Evolutionary conservation across 345 rosid species (phyloP).

Genomic region (Rhodamnia rubescens): DNA sequence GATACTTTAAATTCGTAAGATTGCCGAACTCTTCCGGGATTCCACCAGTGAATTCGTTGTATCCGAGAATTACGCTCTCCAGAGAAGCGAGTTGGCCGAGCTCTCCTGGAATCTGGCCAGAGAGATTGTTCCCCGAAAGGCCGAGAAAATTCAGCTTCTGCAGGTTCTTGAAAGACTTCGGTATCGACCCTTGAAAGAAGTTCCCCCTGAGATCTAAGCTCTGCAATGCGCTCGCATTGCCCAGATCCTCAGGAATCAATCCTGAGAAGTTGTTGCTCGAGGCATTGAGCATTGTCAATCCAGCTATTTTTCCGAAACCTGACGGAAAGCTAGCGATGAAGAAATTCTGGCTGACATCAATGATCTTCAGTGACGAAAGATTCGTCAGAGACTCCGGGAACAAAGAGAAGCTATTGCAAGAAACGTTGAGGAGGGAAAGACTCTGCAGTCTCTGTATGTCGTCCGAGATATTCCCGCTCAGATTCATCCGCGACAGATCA

Average conservation of each 20-base stretch:
- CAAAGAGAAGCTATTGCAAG: slow-evolving; percentile 50
- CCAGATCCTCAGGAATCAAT: slow-evolving; percentile 59
- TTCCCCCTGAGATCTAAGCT: slow-evolving; percentile 81
- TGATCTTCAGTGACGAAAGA: slow-evolving; percentile 35
- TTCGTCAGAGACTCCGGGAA: slow-evolving; percentile 36
- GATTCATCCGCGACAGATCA: slow-evolving; percentile 72
- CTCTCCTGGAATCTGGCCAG: slow-evolving; percentile 58
- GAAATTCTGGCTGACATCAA: slow-evolving; percentile 73
- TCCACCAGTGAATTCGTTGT: slow-evolving; percentile 68
- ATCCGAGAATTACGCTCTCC: slow-evolving; percentile 79
- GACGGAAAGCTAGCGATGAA: slow-evolving; percentile 37
- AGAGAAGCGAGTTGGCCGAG: slow-evolving; percentile 64
- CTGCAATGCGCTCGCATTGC: slow-evolving; percentile 49
- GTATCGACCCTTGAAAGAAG: slow-evolving; percentile 70
- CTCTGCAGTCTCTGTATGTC: slow-evolving; percentile 36
- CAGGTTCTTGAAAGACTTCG: slow-evolving; percentile 52
- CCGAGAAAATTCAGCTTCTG: slow-evolving; percentile 74
- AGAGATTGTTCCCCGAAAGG: slow-evolving; percentile 82
- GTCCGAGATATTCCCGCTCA: slow-evolving; percentile 55
- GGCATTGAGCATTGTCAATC: slow-evolving; percentile 57
- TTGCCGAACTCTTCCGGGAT: slow-evolving; percentile 68
- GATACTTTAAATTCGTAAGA: slow-evolving; percentile 60
- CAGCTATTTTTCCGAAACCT: slow-evolving; percentile 45
- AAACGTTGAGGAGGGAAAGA: slow-evolving; percentile 57
- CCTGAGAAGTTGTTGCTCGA: slow-evolving; percentile 81